phyloP scores from a whole-genome alignment of 2,329 filamentous ascomycete species.

The Sporothrix variecibatus region DNA sequence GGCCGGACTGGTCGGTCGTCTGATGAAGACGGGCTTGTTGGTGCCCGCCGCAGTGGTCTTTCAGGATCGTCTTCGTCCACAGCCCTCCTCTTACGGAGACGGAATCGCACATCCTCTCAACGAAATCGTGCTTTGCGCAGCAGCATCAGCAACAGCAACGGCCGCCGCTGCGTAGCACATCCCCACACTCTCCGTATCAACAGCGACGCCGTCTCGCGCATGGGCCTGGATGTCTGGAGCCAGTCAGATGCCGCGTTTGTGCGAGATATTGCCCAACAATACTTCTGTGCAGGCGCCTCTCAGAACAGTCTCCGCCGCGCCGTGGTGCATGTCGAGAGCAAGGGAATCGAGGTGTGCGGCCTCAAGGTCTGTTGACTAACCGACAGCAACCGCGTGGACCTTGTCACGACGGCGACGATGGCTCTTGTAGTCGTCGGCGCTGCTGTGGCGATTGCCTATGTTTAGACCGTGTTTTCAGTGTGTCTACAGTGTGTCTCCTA shows the following conservation, averaged over 20 bases:
- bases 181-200: constrained; percentile 53
- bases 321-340: constrained; percentile 62
- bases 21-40: constrained; percentile 23
- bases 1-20: not conserved
- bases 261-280: constrained; percentile 60
- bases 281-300: constrained; percentile 57
- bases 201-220: constrained; percentile 64
- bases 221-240: constrained; percentile 81
- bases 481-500: not conserved
- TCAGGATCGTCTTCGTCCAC: constrained; percentile 16
- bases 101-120: not conserved
- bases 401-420: not conserved
- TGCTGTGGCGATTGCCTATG: not conserved
- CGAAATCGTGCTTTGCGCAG: not conserved
- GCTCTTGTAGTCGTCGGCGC: not conserved
- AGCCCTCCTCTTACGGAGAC: constrained; percentile 23
- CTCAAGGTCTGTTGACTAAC: constrained; percentile 63
- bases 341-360: constrained; percentile 74
- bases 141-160: constrained; percentile 22
- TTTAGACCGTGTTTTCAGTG: not conserved
- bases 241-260: constrained; percentile 69
- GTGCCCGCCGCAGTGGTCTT: constrained; percentile 25
- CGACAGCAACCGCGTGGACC: constrained; percentile 22
- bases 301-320: constrained; percentile 51
- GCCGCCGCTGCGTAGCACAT: constrained; percentile 2